phyloP scores from a whole-genome alignment of 116 monocot genomes.

The Zostera marina region DNA sequence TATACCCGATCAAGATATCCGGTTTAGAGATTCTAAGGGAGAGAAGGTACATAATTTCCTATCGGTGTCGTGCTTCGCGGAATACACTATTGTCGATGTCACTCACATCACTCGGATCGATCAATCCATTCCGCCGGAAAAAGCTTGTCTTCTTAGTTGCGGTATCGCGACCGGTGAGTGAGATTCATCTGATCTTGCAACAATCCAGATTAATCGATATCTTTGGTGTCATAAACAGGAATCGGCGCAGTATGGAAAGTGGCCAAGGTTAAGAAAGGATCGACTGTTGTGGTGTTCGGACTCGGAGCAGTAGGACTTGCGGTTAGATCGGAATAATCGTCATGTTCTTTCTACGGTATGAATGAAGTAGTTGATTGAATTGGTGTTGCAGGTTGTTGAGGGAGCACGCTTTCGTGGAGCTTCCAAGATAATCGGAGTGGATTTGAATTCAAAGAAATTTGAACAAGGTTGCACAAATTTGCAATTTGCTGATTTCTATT shows the following conservation, averaged over 20 bases:
- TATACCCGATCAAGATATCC: conserved; percentile 7
- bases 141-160: conserved; percentile 81
- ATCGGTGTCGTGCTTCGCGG: conserved; percentile 60
- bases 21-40: conserved; percentile 32
- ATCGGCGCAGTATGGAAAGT: conserved; percentile 71
- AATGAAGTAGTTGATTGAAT: too few species aligned
- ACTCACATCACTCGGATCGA: conserved; percentile 37
- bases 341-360: too few species aligned
- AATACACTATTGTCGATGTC: conserved; percentile 84
- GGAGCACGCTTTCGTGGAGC: conserved; percentile 58
- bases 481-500: not conserved
- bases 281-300: conserved; percentile 67
- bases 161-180: conserved; percentile 73
- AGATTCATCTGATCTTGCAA: not conserved
- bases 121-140: conserved; percentile 29
- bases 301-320: conserved; percentile 79
- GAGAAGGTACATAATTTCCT: conserved; percentile 31
- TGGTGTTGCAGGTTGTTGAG: conserved; percentile 47
- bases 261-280: conserved; percentile 47
- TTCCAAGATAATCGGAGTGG: conserved; percentile 66
- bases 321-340: conserved; percentile 16
- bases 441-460: conserved; percentile 70
- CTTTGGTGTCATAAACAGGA: conserved; percentile 11
- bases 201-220: not conserved
- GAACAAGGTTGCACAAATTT: conserved; percentile 28